phyloP scores from a whole-genome alignment of 2,329 filamentous ascomycete species.

The Fusarium sp. region DNA sequence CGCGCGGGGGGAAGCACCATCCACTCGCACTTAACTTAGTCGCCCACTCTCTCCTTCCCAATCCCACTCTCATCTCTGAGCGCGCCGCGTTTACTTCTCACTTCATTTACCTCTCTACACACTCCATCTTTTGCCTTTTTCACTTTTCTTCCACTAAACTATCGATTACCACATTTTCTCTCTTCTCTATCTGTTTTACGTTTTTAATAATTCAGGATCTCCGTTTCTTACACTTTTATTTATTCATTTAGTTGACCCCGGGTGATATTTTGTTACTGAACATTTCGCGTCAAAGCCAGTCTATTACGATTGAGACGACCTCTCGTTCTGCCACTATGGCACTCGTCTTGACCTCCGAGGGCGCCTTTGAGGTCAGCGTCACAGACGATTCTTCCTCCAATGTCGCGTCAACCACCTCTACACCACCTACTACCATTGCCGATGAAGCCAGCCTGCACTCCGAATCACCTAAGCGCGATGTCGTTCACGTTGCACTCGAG shows the following conservation, averaged over 20 bases:
- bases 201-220: neutral
- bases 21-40: conserved; percentile 33
- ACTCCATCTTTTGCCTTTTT: conserved; percentile 6
- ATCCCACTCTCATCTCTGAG: conserved; percentile 36
- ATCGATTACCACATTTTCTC: conserved; percentile 6
- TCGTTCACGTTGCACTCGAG: conserved; percentile 50
- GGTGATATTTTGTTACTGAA: conserved; percentile 29
- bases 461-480: conserved; percentile 55
- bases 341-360: conserved; percentile 50
- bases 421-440: conserved; percentile 74
- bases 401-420: conserved; percentile 69
- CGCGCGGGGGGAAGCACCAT: conserved; percentile 39
- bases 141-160: conserved; percentile 6
- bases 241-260: neutral
- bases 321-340: conserved; percentile 46
- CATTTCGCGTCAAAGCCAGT: conserved; percentile 37
- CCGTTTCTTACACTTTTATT: neutral
- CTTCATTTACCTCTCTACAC: conserved; percentile 28
- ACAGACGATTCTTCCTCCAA: conserved; percentile 59
- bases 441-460: conserved; percentile 71
- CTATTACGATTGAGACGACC: conserved; percentile 16
- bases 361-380: conserved; percentile 46
- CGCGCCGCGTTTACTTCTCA: conserved; percentile 41
- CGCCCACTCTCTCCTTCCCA: conserved; percentile 37
- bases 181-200: neutral